Percentiles rank a stretch among this genome's conserved stretches.
Conservation (phyloP, 73 alveolate species). For the Stentor coeruleus region DNA sequence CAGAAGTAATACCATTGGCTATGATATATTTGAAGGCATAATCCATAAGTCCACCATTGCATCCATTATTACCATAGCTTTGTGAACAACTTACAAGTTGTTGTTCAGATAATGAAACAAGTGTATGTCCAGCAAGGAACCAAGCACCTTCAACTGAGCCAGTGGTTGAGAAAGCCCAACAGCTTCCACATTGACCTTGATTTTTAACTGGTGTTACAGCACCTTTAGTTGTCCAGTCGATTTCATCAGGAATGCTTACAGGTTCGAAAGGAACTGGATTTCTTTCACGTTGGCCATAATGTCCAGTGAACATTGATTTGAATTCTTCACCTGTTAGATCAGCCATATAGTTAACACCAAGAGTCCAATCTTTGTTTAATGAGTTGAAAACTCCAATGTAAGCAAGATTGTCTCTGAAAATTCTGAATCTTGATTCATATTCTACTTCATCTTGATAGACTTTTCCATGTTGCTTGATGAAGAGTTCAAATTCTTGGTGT, state of each 20-base stretch:
- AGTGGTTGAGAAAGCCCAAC: constrained; percentile 86
- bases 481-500: background rate
- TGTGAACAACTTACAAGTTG: constrained; percentile 59
- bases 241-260: constrained; percentile 29
- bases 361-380: background rate
- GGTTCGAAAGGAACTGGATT: background rate
- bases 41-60: constrained; percentile 57
- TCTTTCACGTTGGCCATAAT: background rate
- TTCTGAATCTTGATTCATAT: background rate
- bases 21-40: constrained; percentile 24
- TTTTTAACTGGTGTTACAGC: constrained; percentile 63
- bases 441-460: constrained; percentile 14
- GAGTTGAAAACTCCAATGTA: constrained; percentile 19
- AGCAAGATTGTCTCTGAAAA: constrained; percentile 14
- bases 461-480: background rate
- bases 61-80: constrained; percentile 36
- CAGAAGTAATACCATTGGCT: constrained; percentile 42
- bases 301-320: constrained; percentile 26
- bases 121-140: constrained; percentile 13
- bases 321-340: constrained; percentile 1
- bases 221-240: constrained; percentile 72
- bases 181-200: constrained; percentile 79
- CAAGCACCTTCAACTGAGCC: constrained; percentile 47
- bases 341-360: constrained; percentile 3
- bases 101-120: constrained; percentile 48